Evolutionary conservation across 768 basidiomycete species (phyloP), one percentile per base, ranked within the genome.

Genomic region (Termitomyces sp.): DNA sequence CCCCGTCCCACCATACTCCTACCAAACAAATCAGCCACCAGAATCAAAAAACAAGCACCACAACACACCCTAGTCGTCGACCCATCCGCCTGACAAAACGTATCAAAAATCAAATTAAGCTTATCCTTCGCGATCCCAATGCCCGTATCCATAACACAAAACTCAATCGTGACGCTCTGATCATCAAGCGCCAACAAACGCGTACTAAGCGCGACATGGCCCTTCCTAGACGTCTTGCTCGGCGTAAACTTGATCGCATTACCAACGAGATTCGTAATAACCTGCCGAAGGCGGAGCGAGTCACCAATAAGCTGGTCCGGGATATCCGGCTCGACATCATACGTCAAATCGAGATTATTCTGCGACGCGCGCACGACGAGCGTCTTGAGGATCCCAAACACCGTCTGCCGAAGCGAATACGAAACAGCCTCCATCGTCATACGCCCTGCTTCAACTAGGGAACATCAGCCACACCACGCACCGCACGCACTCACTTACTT

Each of bases 381-480:
- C 0, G 96, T 98, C 76, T 99, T 99, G 67, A 98, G 83, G 59
- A 98, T 97, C 29, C 94, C 93, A 66, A 98, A 98, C 42, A 98
- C 93, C 3, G 93, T 96, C 64, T 94, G 88, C n/a, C 97, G 90
- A 29, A 98, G 81, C 10, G 95, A 98, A 74, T 96, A 99, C 2
- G 95, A 89, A n/a, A 98, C 96, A 29, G 92, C 88, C 74, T 99
- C 97, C 90, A 99, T 97, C 2, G 94, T 98, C 97, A 99, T 99
- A 13, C 96, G 90, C 46, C 97, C 97, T 41, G 96, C 97, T 73
- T 99, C 97, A 67, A 98, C 95, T 97, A 64, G 8, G 63, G 46
- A 27, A 41, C 49, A 64, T 61, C 0, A n/a, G 37, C 16, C 36
- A 16, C 37, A 36, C 13, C n/a, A 16, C 34, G 4, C 32, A 32